phyloP scores from a whole-genome alignment of 371 early-diverging fungal genomes.

The Mucor lusitanicus region DNA sequence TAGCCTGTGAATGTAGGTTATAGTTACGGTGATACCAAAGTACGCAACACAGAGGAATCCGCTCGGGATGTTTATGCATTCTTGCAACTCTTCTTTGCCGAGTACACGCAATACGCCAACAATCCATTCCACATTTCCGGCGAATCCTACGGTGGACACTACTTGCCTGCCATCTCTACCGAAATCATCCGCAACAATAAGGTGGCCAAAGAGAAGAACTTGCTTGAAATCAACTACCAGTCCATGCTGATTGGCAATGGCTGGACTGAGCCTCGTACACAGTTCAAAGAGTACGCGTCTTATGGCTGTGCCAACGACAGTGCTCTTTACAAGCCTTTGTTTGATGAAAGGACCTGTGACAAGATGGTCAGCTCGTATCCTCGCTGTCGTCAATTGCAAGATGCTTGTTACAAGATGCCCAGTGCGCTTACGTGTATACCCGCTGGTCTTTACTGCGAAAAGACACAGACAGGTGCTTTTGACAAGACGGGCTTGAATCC shows the following conservation, averaged over 20 bases:
- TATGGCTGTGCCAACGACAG: constrained; percentile 71
- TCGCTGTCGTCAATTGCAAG: constrained; percentile 69
- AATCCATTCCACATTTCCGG: constrained; percentile 56
- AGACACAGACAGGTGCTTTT: constrained; percentile 54
- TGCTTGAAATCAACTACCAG: constrained; percentile 49
- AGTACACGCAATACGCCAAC: constrained; percentile 48
- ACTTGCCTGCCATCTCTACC: constrained; percentile 76
- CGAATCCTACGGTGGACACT: constrained; percentile 75
- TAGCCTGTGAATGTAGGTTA: constrained; percentile 79
- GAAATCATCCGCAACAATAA: constrained; percentile 53
- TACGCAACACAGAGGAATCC: constrained; percentile 51
- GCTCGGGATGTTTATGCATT: constrained; percentile 65
- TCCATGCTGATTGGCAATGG: constrained; percentile 90
- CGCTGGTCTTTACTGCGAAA: constrained; percentile 79
- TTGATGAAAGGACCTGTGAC: constrained; percentile 59
- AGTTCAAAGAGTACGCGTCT: constrained; percentile 82
- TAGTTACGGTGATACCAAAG: constrained; percentile 68
- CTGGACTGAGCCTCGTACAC: constrained; percentile 79
- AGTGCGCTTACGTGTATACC: constrained; percentile 78
- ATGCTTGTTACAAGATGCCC: constrained; percentile 77
- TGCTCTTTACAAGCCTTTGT: constrained; percentile 25
- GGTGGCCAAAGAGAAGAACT: background rate
- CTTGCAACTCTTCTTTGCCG: constrained; percentile 70
- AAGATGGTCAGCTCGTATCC: constrained; percentile 67
- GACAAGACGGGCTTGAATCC: constrained; percentile 69